phyloP scores from a whole-genome alignment of 345 rosid species.

The Corymbia maculata region DNA sequence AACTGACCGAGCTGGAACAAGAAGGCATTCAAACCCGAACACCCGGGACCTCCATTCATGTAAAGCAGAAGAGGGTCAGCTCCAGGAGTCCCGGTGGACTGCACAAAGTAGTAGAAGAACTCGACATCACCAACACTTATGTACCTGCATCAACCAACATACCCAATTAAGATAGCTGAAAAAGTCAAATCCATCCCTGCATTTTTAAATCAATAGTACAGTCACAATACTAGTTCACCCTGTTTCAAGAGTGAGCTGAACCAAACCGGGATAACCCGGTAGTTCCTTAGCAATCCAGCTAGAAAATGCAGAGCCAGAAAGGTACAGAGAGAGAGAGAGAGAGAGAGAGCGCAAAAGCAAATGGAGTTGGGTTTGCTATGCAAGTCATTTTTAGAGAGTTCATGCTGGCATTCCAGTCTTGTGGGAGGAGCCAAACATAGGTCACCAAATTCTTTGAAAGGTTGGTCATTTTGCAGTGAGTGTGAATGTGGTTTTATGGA shows the following conservation, averaged over 20 bases:
- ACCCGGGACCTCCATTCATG: background rate
- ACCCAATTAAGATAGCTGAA: background rate
- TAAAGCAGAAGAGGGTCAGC: background rate
- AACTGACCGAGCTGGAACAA: background rate
- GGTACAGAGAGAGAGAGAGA: background rate
- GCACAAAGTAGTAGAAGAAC: background rate
- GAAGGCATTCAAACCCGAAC: background rate
- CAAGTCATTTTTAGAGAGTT: background rate
- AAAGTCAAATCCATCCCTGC: background rate
- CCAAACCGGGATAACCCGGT: background rate
- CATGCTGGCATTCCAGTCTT: background rate
- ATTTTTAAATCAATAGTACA: background rate
- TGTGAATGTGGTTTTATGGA: background rate
- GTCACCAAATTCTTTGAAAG: background rate
- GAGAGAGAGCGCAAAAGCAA: background rate
- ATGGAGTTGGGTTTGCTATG: background rate
- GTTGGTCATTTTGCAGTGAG: background rate
- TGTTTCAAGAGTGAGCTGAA: background rate
- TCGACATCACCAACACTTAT: background rate
- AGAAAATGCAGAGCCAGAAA: background rate
- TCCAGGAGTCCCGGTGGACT: background rate
- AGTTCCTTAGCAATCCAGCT: background rate
- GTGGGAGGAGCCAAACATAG: background rate
- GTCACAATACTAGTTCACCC: background rate
- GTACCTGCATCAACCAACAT: background rate